phyloP scores from a whole-genome alignment of 2,329 filamentous ascomycete genomes.

The Penicillium fuscoglaucum region DNA sequence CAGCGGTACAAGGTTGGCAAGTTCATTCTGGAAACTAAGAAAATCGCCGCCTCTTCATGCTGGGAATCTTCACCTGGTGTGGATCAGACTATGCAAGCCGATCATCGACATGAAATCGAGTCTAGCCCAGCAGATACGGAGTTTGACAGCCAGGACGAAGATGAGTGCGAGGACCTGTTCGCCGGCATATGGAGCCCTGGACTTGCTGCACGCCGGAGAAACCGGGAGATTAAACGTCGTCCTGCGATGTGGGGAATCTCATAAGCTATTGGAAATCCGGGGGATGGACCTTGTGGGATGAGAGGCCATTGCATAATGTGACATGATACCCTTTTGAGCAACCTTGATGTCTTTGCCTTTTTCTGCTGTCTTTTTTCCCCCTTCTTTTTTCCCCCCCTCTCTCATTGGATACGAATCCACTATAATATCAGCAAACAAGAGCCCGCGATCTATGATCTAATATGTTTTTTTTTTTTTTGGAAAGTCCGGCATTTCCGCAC shows the following conservation, averaged over 20 bases:
- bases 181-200: slow-evolving; percentile 61
- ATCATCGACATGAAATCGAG: slow-evolving; percentile 6
- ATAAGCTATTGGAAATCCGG: slow-evolving; percentile 5
- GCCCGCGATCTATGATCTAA: not conserved
- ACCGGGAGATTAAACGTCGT: slow-evolving; percentile 38
- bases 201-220: slow-evolving; percentile 49
- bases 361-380: not conserved
- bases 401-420: not conserved
- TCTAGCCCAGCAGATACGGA: slow-evolving; percentile 45
- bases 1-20: slow-evolving; percentile 68
- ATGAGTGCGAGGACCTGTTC: slow-evolving; percentile 67
- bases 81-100: slow-evolving; percentile 7
- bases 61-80: slow-evolving; percentile 50
- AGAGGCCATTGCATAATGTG: not conserved
- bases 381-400: no score
- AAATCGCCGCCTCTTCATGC: slow-evolving; percentile 50
- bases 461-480: not conserved
- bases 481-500: not conserved
- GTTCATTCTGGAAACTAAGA: slow-evolving; percentile 63
- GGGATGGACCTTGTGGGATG: not conserved
- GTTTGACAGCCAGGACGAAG: slow-evolving; percentile 66
- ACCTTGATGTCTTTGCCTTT: not conserved
- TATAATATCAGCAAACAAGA: not conserved
- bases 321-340: not conserved
- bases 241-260: slow-evolving; percentile 28